Evolutionary conservation across 1,284 basidiomycete genomes (phyloP).

Genomic region (Stereum hirsutum): DNA sequence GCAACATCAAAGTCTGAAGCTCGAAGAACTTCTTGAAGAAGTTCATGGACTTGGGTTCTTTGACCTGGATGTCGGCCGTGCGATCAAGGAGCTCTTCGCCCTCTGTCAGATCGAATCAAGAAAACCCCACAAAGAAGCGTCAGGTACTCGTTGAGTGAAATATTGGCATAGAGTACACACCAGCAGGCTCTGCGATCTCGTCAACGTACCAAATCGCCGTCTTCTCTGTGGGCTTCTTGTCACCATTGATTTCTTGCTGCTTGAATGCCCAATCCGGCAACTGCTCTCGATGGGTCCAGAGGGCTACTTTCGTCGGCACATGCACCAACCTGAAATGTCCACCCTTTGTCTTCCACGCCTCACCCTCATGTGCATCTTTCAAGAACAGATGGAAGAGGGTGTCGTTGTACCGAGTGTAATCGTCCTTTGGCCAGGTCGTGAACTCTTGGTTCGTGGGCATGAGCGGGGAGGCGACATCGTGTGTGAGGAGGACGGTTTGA

Average conservation of each 20-base stretch:
- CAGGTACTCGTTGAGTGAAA: constrained; percentile 2
- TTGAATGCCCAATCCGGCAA: constrained; percentile 96
- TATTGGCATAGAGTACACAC: constrained; percentile 31
- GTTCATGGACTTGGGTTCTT: constrained; percentile 72
- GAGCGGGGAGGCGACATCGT: constrained; percentile 95
- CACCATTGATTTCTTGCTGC: constrained; percentile 97
- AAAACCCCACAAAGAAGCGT: constrained; percentile 5
- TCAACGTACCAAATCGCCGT: constrained; percentile 86
- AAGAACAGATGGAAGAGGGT: constrained; percentile 79
- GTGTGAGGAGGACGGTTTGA: constrained; percentile 78
- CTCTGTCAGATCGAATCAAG: constrained; percentile 23
- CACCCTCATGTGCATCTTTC: constrained; percentile 63
- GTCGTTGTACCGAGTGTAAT: constrained; percentile 71
- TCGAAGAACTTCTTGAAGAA: constrained; percentile 96
- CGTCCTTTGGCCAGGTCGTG: constrained; percentile 78
- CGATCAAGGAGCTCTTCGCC: constrained; percentile 50
- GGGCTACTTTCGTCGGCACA: constrained; percentile 80
- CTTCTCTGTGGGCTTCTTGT: constrained; percentile 85
- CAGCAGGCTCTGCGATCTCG: constrained; percentile 66
- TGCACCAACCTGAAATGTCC: constrained; percentile 89
- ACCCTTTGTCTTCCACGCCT: constrained; percentile 86
- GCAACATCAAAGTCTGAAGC: constrained; percentile 91
- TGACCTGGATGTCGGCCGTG: constrained; percentile 38
- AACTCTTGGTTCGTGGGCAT: constrained; percentile 99
- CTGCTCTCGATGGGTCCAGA: constrained; percentile 86